Evolutionary conservation across 495 filamentous ascomycete species (phyloP), one percentile per base, ranked within the genome.

Genomic region (Xylona heveae): DNA sequence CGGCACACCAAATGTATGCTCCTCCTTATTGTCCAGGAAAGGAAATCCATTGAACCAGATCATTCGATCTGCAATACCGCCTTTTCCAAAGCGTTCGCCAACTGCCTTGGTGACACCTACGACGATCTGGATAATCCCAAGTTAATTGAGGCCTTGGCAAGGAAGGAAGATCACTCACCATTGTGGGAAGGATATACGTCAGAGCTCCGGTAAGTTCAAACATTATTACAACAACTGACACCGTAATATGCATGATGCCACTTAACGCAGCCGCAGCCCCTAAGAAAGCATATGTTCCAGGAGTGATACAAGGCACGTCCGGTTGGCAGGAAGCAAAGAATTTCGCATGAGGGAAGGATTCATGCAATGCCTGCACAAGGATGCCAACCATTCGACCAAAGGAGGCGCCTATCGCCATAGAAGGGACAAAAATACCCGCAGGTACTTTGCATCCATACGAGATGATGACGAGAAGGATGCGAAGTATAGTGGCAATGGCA

Each of bases 41-140:
- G 88, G 88, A 46, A 95, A 94, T 12, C 88, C 88, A 45, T 79
- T 97, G 60, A 94, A 92, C 84, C 83, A 95, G 39, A 97, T 97
- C 80, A 93, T 91, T 38, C 88, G 74, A 51, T 97, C 88, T 8
- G 88, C 88, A 35, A 97, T 95, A 19, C 88, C 88, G 3, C 90
- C 88, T 44, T 90, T 92, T 16, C 83, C 79, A 46, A 91, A 91
- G 12, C 83, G 65, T 35, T 91, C 80, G 30, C 79, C 69, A 38
- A 97, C 77, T 6, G 82, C 80, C 59, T 97, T 97, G 34, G 90
- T 94, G 26, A 95, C 75, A 17, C 88, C 88, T 14, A 95, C 88
- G 6, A 97, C 88, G 41, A 97, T 95, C 62, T 67, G 30, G 2
- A 23, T 13, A 34, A n/a, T 44, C 51, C 32, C 12, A 31, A 17